phyloP scores from a whole-genome alignment of 768 basidiomycete genomes.

The Mycena latifolia region DNA sequence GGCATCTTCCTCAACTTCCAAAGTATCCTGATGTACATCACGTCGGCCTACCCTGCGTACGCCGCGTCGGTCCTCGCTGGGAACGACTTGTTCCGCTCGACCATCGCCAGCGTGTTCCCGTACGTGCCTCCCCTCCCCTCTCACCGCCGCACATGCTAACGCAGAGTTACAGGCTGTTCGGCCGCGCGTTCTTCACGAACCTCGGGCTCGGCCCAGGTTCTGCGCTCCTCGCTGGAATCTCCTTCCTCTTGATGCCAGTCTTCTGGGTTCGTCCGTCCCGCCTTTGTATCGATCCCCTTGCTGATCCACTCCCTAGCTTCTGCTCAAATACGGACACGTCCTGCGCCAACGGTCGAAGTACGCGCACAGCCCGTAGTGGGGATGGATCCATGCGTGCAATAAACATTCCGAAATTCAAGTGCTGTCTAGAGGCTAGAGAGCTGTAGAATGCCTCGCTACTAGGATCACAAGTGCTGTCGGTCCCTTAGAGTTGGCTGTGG shows the following conservation, averaged over 20 bases:
- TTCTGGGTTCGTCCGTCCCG: conserved; percentile 31
- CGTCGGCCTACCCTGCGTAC: conserved; percentile 46
- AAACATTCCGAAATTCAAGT: too few species aligned
- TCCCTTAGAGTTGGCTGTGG: background rate
- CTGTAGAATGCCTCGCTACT: background rate
- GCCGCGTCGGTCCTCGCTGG: conserved; percentile 43
- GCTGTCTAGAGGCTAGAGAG: too few species aligned
- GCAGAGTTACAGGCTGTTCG: conserved; percentile 35
- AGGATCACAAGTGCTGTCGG: background rate
- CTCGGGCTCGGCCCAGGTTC: conserved; percentile 42
- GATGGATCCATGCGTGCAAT: too few species aligned
- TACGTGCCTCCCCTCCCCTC: background rate
- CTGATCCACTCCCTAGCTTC: background rate
- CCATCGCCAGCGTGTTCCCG: conserved; percentile 40
- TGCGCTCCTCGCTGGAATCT: conserved; percentile 41
- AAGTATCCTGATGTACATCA: conserved; percentile 44
- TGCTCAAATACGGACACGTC: conserved; percentile 33
- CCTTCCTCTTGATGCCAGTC: conserved; percentile 40
- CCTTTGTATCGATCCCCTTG: background rate
- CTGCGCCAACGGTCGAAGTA: conserved; percentile 32
- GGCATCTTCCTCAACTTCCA: conserved; percentile 48
- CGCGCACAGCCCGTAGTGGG: conserved; percentile 27
- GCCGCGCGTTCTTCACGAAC: conserved; percentile 38
- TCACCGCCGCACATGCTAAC: background rate
- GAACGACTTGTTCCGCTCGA: conserved; percentile 48